Evolutionary conservation across 371 early-diverging fungal species (phyloP).

Genomic region (Zychaea mexicana): DNA sequence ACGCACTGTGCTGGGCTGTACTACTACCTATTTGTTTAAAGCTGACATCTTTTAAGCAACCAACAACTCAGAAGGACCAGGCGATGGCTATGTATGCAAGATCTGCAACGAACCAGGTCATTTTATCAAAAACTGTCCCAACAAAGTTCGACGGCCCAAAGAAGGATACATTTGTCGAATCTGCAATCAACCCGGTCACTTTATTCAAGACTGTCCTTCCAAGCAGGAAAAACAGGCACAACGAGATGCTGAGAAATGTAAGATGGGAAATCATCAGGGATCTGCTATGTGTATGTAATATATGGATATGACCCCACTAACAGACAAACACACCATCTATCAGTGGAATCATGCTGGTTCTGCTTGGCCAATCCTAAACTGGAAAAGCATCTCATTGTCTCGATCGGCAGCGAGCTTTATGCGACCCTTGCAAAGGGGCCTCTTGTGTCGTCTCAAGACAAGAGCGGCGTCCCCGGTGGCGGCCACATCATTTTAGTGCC

Average conservation of each 20-base stretch:
- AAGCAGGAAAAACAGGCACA: background rate
- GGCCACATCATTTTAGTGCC: conserved; percentile 79
- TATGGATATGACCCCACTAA: background rate
- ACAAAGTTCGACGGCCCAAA: conserved; percentile 23
- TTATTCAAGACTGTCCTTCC: conserved; percentile 34
- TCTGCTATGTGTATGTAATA: no score
- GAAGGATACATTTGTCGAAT: conserved; percentile 54
- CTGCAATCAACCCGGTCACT: conserved; percentile 53
- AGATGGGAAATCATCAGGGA: no score
- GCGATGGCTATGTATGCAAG: conserved; percentile 59
- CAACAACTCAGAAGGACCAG: conserved; percentile 7
- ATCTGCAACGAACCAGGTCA: conserved; percentile 64
- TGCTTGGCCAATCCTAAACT: conserved; percentile 80
- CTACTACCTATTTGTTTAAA: no score
- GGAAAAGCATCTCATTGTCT: conserved; percentile 79
- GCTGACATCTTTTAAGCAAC: conserved; percentile 47
- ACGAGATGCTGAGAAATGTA: background rate
- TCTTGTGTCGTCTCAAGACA: conserved; percentile 34
- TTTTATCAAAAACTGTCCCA: conserved; percentile 67
- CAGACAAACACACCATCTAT: background rate
- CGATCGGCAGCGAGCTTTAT: conserved; percentile 75
- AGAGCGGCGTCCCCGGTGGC: conserved; percentile 53
- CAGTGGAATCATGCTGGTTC: conserved; percentile 81
- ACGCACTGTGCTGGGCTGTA: no score
- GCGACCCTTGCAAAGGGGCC: conserved; percentile 79